Conservation (phyloP, 1,139 yeast species). For the Groenewaldozyma sp. region DNA sequence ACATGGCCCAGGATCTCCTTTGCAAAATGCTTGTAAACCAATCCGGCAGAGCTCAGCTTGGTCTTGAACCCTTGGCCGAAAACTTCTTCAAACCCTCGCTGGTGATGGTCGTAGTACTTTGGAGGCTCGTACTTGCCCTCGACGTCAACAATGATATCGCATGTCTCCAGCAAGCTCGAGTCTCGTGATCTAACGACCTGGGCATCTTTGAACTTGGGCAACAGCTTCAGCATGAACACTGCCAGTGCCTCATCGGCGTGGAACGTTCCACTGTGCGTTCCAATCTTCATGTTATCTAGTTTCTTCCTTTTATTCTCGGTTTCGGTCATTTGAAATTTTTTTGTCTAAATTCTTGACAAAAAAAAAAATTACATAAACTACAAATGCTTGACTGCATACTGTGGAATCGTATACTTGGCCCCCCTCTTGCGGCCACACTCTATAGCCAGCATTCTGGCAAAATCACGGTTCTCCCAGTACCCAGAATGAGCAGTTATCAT, state of each 20-base stretch:
- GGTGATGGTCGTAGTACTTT: slow-evolving; percentile 93
- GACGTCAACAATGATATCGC: slow-evolving; percentile 93
- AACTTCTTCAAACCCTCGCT: slow-evolving; percentile 64
- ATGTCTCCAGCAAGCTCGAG: slow-evolving; percentile 69
- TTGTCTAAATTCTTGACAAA: not conserved
- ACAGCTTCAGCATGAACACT: slow-evolving; percentile 66
- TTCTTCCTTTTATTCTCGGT: slow-evolving; percentile 4
- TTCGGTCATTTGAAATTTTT: not conserved
- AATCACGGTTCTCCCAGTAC: slow-evolving; percentile 35
- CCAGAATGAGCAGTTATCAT: slow-evolving; percentile 36
- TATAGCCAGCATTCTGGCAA: slow-evolving; percentile 34
- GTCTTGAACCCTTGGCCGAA: slow-evolving; percentile 51
- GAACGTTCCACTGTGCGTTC: slow-evolving; percentile 91
- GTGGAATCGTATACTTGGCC: slow-evolving; percentile 14
- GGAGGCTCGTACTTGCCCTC: slow-evolving; percentile 85
- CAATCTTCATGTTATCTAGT: slow-evolving; percentile 39
- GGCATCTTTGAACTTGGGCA: slow-evolving; percentile 63
- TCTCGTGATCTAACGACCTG: slow-evolving; percentile 74
- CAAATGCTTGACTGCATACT: slow-evolving; percentile 12
- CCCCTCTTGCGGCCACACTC: slow-evolving; percentile 29
- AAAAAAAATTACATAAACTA: not conserved
- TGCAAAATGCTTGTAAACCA: slow-evolving; percentile 89
- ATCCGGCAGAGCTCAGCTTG: slow-evolving; percentile 87
- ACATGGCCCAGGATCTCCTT: slow-evolving; percentile 53
- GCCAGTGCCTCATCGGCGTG: slow-evolving; percentile 99